A percentile compares a stretch with the other conserved stretches of the same genome.
These are phyloP conservation scores for Globisporangium barbulae DNA, from an alignment of 352 stramenopile species.

Conservation along the genomic window DNA sequence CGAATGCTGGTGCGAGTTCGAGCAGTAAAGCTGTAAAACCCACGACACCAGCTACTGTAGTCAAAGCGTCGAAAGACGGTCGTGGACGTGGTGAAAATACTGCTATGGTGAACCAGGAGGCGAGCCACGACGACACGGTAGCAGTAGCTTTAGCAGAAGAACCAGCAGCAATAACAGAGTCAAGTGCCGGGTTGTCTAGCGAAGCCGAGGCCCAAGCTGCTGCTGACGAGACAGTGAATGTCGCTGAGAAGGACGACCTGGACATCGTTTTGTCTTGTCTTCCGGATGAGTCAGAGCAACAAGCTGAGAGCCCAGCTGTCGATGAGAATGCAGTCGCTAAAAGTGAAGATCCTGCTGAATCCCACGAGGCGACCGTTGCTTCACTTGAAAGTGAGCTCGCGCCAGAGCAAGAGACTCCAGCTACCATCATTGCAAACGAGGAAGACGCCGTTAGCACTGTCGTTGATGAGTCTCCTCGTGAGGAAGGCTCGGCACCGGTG, in stretches of 20 bases:
- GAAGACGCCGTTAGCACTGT: background rate
- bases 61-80: background rate
- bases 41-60: background rate
- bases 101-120: background rate
- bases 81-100: background rate
- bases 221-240: background rate
- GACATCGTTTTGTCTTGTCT: background rate
- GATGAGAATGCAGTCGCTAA: background rate
- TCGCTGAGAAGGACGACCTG: background rate
- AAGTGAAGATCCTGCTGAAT: background rate
- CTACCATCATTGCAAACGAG: background rate
- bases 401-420: background rate
- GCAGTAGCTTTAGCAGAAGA: too few species aligned
- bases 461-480: background rate
- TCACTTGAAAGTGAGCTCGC: background rate
- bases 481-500: background rate
- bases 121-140: background rate
- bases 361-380: background rate
- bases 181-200: background rate
- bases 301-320: background rate
- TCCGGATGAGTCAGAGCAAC: background rate
- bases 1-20: background rate
- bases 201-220: background rate
- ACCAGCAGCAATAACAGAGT: background rate
- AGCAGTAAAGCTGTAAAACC: conserved; percentile 3